phyloP scores from a whole-genome alignment of 345 rosid genomes.

The Cardamine chenopodiifolia region DNA sequence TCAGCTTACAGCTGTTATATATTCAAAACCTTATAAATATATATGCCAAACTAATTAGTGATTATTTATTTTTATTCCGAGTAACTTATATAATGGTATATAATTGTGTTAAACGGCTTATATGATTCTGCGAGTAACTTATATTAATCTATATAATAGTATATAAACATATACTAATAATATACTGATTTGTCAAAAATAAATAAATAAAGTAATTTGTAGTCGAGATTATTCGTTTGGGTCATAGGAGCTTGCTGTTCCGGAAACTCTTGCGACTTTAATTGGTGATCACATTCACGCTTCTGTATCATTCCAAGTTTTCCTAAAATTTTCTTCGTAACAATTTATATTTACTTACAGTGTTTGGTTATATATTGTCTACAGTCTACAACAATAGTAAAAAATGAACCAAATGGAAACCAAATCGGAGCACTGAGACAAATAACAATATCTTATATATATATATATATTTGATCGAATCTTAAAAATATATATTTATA shows the following conservation, averaged over 20 bases:
- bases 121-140: too few relatives aligned
- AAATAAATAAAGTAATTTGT: not conserved
- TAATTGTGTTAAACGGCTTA: too few relatives aligned
- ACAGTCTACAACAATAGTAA: not conserved
- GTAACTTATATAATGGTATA: too few relatives aligned
- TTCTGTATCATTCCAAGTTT: slow-evolving; percentile 17
- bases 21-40: not conserved
- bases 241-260: not conserved
- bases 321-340: not conserved
- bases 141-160: too few relatives aligned
- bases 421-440: slow-evolving; percentile 14
- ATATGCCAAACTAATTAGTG: not conserved
- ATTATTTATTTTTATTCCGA: too few relatives aligned
- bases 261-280: slow-evolving; percentile 16
- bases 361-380: not conserved
- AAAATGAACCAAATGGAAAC: slow-evolving; percentile 5
- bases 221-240: not conserved
- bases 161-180: too few relatives aligned
- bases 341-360: not conserved
- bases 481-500: not conserved
- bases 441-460: not conserved
- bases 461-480: too few relatives aligned
- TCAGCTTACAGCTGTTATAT: slow-evolving; percentile 37
- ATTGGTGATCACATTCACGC: not conserved
- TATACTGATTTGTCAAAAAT: not conserved